Percentiles rank a stretch among this genome's conserved stretches.
phyloP scores from a whole-genome alignment of 1,284 basidiomycete species.

The Gymnopus androsaceus region DNA sequence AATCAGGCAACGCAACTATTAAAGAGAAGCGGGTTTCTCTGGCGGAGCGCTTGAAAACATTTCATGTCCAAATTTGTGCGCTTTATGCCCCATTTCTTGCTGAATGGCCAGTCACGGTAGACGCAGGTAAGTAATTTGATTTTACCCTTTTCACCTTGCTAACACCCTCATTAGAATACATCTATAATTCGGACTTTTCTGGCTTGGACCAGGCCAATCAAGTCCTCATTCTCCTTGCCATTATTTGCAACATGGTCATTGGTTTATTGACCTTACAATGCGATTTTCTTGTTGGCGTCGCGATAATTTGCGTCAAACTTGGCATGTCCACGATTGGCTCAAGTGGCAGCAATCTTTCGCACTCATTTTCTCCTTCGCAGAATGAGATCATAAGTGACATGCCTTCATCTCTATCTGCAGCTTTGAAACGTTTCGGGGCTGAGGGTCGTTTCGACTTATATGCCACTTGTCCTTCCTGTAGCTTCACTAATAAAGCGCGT shows the following conservation, averaged over 20 bases:
- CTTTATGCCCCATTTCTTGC: too few species aligned
- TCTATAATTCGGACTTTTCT: background rate
- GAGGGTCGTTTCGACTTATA: constrained; percentile 18
- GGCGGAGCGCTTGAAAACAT: too few species aligned
- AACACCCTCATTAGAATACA: too few species aligned
- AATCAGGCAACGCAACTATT: too few species aligned
- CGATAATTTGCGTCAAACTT: background rate
- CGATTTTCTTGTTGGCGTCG: too few species aligned
- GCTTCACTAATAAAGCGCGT: constrained; percentile 20
- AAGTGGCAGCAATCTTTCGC: background rate
- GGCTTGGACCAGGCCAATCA: background rate
- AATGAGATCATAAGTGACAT: background rate
- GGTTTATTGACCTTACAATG: background rate
- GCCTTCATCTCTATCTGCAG: background rate
- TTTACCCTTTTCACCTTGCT: too few species aligned
- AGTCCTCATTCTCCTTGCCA: background rate
- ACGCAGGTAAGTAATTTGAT: too few species aligned
- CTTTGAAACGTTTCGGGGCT: constrained; percentile 15
- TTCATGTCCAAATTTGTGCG: too few species aligned
- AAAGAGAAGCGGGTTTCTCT: too few species aligned
- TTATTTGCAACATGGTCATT: constrained; percentile 1
- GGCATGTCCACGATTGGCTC: constrained; percentile 4
- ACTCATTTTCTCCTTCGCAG: constrained; percentile 1
- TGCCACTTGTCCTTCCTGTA: constrained; percentile 24
- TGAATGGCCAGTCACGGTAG: too few species aligned